A percentile compares a stretch with the other conserved stretches of the same genome.
These are phyloP conservation scores for Collybiopsis confluens DNA, from an alignment of 768 basidiomycete species.

Conservation along the genomic window DNA sequence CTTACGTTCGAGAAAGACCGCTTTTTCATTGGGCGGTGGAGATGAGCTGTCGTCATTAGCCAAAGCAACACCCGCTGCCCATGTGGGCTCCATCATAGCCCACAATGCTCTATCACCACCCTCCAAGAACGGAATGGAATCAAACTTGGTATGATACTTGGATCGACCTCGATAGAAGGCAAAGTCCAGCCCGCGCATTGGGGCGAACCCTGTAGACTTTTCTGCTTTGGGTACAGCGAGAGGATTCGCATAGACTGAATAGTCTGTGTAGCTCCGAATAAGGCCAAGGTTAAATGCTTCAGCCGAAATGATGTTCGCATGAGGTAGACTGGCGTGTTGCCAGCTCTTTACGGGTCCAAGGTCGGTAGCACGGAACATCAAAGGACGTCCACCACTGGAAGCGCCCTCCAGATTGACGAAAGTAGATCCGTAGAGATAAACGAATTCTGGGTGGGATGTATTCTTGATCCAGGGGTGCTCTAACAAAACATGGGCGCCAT, in stretches of 20 bases:
- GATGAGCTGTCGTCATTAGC: constrained; percentile 38
- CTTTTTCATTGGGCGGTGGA: constrained; percentile 13
- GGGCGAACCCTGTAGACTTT: constrained; percentile 18
- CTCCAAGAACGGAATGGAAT: constrained; percentile 55
- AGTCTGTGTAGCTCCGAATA: constrained; percentile 72
- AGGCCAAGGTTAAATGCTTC: constrained; percentile 66
- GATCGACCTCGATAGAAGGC: constrained; percentile 76
- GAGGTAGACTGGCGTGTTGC: constrained; percentile 56
- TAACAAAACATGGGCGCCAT: constrained; percentile 67
- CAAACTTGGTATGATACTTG: constrained; percentile 73
- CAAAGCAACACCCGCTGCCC: constrained; percentile 51
- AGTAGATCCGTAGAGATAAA: constrained; percentile 24
- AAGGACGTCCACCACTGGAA: constrained; percentile 71
- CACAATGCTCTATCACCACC: constrained; percentile 60
- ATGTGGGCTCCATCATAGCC: constrained; percentile 72
- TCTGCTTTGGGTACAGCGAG: not conserved
- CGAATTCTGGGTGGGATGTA: not conserved
- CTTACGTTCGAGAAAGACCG: constrained; percentile 76
- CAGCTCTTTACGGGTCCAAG: constrained; percentile 53
- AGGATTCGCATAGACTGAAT: constrained; percentile 50
- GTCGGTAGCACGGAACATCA: constrained; percentile 71
- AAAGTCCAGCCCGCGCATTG: constrained; percentile 68
- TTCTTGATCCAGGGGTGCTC: constrained; percentile 58
- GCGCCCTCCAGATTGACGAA: constrained; percentile 87
- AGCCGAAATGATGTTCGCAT: constrained; percentile 64